Conservation (phyloP, 2,329 filamentous ascomycete species). For the Ilyonectria sp. region DNA sequence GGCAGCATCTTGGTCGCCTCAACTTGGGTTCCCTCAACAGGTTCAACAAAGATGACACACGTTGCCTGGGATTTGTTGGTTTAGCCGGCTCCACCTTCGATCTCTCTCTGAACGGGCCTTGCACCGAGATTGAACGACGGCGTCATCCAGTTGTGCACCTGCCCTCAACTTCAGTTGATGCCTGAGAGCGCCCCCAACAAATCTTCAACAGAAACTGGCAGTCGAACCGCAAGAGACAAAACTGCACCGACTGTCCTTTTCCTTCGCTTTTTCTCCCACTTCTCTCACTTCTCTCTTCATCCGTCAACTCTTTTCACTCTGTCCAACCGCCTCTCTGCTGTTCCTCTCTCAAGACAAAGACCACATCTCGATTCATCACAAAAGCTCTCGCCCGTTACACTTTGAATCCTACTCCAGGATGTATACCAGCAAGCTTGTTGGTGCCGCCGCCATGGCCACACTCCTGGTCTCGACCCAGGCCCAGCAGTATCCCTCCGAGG, state of each 20-base stretch:
- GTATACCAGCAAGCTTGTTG: constrained; percentile 43
- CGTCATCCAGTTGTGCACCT: constrained; percentile 9
- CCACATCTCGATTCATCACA: neutral
- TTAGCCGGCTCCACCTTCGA: neutral
- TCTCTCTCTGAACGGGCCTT: neutral
- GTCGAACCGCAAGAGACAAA: neutral
- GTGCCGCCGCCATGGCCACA: constrained; percentile 41
- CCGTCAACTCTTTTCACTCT: neutral
- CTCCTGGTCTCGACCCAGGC: constrained; percentile 41
- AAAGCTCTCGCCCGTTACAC: neutral
- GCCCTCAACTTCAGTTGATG: constrained; percentile 8
- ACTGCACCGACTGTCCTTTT: neutral
- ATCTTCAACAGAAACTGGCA: neutral
- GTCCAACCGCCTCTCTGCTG: neutral
- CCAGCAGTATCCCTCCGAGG: constrained; percentile 51
- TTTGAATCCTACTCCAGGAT: constrained; percentile 35
- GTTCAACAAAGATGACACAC: constrained; percentile 2
- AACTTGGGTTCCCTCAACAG: constrained; percentile 5
- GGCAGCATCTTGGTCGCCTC: constrained; percentile 8
- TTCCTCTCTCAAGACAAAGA: constrained; percentile 12
- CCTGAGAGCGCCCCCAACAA: constrained; percentile 26
- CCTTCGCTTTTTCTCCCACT: neutral
- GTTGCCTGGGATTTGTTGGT: neutral
- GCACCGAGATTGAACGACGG: neutral
- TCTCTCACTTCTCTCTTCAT: constrained; percentile 20